Base-by-base conservation (phyloP, 2,329 filamentous ascomycete genomes). In the Venturia aucupariae region DNA sequence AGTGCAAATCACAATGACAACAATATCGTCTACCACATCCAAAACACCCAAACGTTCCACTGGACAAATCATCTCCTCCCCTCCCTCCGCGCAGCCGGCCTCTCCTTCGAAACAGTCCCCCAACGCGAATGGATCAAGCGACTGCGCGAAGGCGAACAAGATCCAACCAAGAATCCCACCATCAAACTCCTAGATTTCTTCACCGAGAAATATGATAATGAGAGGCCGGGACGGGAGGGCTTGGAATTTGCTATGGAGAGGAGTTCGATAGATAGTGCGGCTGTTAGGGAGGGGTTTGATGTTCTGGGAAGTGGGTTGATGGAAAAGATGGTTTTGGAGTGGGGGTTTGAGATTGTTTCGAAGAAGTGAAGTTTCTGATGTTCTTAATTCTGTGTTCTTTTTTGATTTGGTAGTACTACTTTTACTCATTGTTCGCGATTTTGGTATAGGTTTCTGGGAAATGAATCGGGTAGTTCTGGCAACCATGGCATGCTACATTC, bases 121-220 rank as follows among this genome's bases (percentile, higher is more conserved):
- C 41, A 51, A 13, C 42, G 46, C 6, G 41, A 55, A 35, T 63
- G 61, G 61, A 22, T 63, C 27, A n/a, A 72, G 77, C 71, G 75
- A 2, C 68, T 85, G 15, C 22, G 46, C 46, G 73, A 78, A 4
- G 72, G 72, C 2, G 77, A 83, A 61, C 75, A 74, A 2, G 80
- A 85, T 69, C 79, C 80, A 0, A 66, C 73, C 5, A 71, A 67
- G 19, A 84, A 84, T 67, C 81, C 82, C 13, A 76, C 80, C 0
- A 75, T 82, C 67, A 84, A 83, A 70, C 73, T 84, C 0, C 66
- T 83, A 0, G 80, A 82, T 51, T 85, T 82, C 72, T 84, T 83
- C 65, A 71, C 75, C 4, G 72, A 73, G 2, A 84, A 84, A 68
- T 84, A 84, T 66, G 78, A 80, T 60, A 77, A 78, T 54, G 76